These are phyloP conservation scores for Penicillium arizonense DNA, from an alignment of 495 filamentous ascomycete genomes.

Conservation along the genomic window DNA sequence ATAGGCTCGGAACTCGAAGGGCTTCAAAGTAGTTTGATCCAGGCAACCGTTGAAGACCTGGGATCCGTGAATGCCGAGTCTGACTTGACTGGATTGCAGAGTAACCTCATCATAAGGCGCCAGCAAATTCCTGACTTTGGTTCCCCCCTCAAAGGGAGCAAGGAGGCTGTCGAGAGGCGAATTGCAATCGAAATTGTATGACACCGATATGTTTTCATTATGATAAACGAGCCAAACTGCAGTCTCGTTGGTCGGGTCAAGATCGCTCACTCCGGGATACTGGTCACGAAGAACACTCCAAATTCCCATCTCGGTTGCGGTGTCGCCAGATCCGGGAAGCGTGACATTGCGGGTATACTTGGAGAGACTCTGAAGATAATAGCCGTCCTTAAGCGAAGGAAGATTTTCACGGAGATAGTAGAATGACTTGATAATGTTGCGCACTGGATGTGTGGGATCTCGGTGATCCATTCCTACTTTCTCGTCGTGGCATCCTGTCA, in stretches of 20 bases:
- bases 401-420: conserved; percentile 57
- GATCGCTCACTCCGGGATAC: conserved; percentile 40
- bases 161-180: conserved; percentile 38
- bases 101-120: conserved; percentile 57
- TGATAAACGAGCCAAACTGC: conserved; percentile 67
- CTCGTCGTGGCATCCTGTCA: conserved; percentile 56
- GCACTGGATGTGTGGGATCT: conserved; percentile 64
- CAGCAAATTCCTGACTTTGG: conserved; percentile 62
- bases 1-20: conserved; percentile 60
- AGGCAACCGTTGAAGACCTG: conserved; percentile 55
- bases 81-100: conserved; percentile 33
- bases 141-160: conserved; percentile 54
- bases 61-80: conserved; percentile 43
- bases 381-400: conserved; percentile 67
- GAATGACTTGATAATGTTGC: conserved; percentile 67
- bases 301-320: conserved; percentile 61
- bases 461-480: conserved; percentile 61
- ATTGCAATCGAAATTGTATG: conserved; percentile 59
- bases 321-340: conserved; percentile 51
- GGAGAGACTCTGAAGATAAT: conserved; percentile 51
- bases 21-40: conserved; percentile 25
- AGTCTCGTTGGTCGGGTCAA: conserved; percentile 44
- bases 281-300: conserved; percentile 60
- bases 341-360: conserved; percentile 50
- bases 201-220: conserved; percentile 53